Conservation (phyloP, 768 basidiomycete species). For the Kwoniella botswanensis region DNA sequence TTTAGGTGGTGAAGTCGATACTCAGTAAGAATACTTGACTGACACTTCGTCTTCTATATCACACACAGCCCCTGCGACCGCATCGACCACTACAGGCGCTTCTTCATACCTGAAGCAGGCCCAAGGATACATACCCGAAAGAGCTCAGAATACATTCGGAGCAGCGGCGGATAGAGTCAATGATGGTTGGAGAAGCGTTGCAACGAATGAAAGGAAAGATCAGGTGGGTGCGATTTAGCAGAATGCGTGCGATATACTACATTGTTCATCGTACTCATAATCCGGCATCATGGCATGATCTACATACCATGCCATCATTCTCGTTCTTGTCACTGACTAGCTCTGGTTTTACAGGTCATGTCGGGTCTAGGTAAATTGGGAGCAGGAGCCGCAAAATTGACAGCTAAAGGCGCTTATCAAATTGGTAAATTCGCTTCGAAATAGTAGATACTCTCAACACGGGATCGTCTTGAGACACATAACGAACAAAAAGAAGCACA, state of each 20-base stretch:
- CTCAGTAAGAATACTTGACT: no score
- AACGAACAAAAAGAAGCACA: no score
- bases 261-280: no score
- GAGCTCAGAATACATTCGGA: conserved; percentile 21
- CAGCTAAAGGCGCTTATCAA: conserved; percentile 29
- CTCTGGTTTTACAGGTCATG: conserved; percentile 14
- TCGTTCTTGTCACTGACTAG: no score
- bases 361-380: conserved; percentile 26
- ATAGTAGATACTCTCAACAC: neutral
- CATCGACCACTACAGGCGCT: conserved; percentile 5
- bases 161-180: conserved; percentile 23
- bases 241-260: no score
- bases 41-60: no score
- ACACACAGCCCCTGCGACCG: neutral
- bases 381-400: conserved; percentile 31
- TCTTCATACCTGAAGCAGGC: conserved; percentile 8
- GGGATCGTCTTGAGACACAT: neutral
- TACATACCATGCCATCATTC: no score
- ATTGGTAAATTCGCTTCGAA: conserved; percentile 36
- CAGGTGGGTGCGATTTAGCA: conserved; percentile 16
- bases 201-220: conserved; percentile 30
- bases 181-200: conserved; percentile 26
- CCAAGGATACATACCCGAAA: conserved; percentile 28
- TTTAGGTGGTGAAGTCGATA: no score
- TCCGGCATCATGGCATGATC: neutral